Evolutionary conservation across 768 basidiomycete genomes (phyloP), one percentile per base, ranked within the genome.

Genomic region (Atractiella rhizophila): DNA sequence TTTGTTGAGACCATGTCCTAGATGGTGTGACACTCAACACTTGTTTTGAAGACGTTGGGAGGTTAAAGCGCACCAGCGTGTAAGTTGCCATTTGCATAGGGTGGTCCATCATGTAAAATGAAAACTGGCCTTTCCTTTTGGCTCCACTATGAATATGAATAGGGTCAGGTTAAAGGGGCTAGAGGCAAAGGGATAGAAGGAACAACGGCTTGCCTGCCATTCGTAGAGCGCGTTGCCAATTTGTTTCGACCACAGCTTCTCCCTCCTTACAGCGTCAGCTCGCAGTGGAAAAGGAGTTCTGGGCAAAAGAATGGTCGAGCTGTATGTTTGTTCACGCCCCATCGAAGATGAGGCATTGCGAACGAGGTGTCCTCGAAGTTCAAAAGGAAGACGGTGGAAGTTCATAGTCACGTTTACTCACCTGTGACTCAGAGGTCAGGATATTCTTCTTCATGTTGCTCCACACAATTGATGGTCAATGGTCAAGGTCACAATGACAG

Each of bases 1-100:
- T 56, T 94, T 91, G 61, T 96, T 98, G 47, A 96, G 58, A 0
- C 86, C 85, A 56, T 98, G 88, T 6, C 88, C 86, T 91, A 44
- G 5, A 20, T 28, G 10, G 12, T 18, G 15, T 12, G 10, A 11
- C 6, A 13, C 29, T 30, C 12, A 30, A 11, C 29, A 30, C 12
- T 11, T 16, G 29, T 11, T 8, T 28, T 7, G 32, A 13, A 20
- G 20, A 18, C 4, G 28, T 8, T 4, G 20, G 28, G 20, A 5
- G 39, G 2, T 11, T 28, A 28, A 18, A 15, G 50, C 59, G 45
- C 48, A 88, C 86, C 88, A 65, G 86, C 85, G 56, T 98, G 88
- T 30, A 98, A 62, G 56, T 80, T 70, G 0, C 91, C 91, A 55
- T 98, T 98, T 2, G 88, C 88, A 54, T 96, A 96, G 0, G 91